Evolutionary conservation across 352 stramenopile species (phyloP), one percentile per base, ranked within the genome.

Genomic region (Achlya hypogyna): DNA sequence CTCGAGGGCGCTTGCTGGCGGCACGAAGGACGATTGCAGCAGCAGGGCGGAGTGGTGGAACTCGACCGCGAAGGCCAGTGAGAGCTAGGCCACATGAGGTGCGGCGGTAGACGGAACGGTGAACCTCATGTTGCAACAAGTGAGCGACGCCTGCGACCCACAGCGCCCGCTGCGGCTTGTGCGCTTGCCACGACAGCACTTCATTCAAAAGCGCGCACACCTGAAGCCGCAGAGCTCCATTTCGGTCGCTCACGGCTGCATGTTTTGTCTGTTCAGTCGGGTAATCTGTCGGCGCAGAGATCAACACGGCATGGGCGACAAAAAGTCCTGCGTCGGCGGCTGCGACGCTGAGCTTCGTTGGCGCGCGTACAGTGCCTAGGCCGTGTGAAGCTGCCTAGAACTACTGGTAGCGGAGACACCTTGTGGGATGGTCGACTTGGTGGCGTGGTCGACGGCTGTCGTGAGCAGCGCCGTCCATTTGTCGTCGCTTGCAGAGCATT

Each of bases 21-120:
- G n/a, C n/a, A n/a, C n/a, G n/a, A n/a, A n/a, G n/a, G n/a, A n/a
- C 35, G 54, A 64, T 38, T 64, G 54, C 8, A 64, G 47, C 10
- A 64, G 34, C 5, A 52, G 35, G 23, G 18, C 23, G 14, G 54
- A 64, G 9, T 64, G 54, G 23, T 64, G 54, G 27, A 51, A 31
- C 18, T 64, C 32, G 28, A 20, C 29, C 4, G 23, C 34, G 25
- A 45, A 52, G 4, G 14, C 32, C 5, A 16, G 9, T n/a, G n/a
- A n/a, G n/a, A n/a, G n/a, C n/a, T n/a, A n/a, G n/a, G n/a, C n/a
- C n/a, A n/a, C n/a, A n/a, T n/a, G n/a, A n/a, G n/a, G n/a, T n/a
- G n/a, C n/a, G n/a, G n/a, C n/a, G n/a, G n/a, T n/a, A n/a, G 20
- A 42, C 34, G 34, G 14, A 10, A n/a, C 38, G 12, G 6, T 45